Evolutionary conservation across 2,329 filamentous ascomycete genomes (phyloP).

Genomic region (Phialophora macrospora): DNA sequence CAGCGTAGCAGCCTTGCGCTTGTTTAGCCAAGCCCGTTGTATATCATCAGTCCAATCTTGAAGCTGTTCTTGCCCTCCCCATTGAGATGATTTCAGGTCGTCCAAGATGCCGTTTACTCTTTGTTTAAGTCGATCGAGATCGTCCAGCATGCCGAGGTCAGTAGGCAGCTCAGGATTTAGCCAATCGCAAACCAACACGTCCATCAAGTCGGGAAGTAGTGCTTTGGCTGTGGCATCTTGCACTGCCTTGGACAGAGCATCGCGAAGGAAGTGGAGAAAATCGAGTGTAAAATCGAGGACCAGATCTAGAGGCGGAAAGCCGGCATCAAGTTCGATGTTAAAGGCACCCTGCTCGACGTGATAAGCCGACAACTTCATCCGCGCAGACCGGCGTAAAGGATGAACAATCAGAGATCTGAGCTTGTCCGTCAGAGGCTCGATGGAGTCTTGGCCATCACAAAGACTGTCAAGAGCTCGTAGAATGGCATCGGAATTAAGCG

Average conservation of each 20-base stretch:
- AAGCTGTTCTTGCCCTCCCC: slow-evolving; percentile 66
- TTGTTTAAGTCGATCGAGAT: slow-evolving; percentile 73
- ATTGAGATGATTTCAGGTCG: slow-evolving; percentile 65
- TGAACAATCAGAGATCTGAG: slow-evolving; percentile 31
- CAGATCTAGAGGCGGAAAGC: slow-evolving; percentile 42
- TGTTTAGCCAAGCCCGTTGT: slow-evolving; percentile 82
- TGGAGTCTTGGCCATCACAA: slow-evolving; percentile 26
- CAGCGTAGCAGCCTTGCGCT: slow-evolving; percentile 78
- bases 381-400: slow-evolving; percentile 30
- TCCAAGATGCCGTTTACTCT: slow-evolving; percentile 68
- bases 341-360: slow-evolving; percentile 42
- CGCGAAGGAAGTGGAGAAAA: slow-evolving; percentile 58
- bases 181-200: slow-evolving; percentile 73
- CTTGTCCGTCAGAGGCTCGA: slow-evolving; percentile 32
- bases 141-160: slow-evolving; percentile 70
- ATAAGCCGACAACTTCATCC: slow-evolving; percentile 25
- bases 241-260: slow-evolving; percentile 56
- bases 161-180: slow-evolving; percentile 76
- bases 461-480: slow-evolving; percentile 28
- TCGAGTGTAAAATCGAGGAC: slow-evolving; percentile 52
- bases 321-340: slow-evolving; percentile 39
- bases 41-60: slow-evolving; percentile 80
- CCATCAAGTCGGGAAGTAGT: slow-evolving; percentile 72
- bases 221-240: slow-evolving; percentile 64
- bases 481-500: slow-evolving; percentile 24